phyloP scores from a whole-genome alignment of 2,329 filamentous ascomycete species.

The Sclerotinia sclerotiorum region DNA sequence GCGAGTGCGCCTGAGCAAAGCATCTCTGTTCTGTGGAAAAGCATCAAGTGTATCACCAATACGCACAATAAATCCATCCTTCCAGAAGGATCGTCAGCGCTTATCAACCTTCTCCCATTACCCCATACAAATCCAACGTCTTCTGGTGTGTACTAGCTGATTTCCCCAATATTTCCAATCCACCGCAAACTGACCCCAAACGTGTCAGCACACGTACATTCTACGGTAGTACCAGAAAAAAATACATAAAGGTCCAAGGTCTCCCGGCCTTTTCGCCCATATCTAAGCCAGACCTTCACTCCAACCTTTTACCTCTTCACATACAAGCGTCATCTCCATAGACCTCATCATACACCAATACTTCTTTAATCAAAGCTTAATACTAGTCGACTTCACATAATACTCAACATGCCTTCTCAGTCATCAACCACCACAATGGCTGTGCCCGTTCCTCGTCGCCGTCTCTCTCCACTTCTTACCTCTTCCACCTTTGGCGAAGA shows the following conservation, averaged over 20 bases:
- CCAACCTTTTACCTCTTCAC: constrained; percentile 9
- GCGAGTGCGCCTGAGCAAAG: constrained; percentile 15
- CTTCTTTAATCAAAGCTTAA: background rate
- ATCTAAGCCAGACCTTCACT: constrained; percentile 5
- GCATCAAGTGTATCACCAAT: constrained; percentile 21
- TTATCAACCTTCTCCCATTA: constrained; percentile 14
- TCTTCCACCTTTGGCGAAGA: constrained; percentile 35
- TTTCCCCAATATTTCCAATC: constrained; percentile 15
- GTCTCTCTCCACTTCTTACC: constrained; percentile 47
- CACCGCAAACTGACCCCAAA: constrained; percentile 12
- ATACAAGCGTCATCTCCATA: constrained; percentile 9
- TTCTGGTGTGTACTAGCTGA: constrained; percentile 18
- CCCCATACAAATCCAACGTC: constrained; percentile 14
- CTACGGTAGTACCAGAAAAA: constrained; percentile 15
- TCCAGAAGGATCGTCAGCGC: constrained; percentile 24
- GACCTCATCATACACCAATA: constrained; percentile 21
- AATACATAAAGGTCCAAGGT: constrained; percentile 22
- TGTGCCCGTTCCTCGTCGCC: constrained; percentile 47
- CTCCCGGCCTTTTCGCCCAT: constrained; percentile 19
- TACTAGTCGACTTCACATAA: background rate
- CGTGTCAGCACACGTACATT: constrained; percentile 15
- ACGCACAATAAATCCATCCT: constrained; percentile 2
- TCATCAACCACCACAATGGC: constrained; percentile 34
- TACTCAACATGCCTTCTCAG: constrained; percentile 36
- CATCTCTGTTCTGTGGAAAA: constrained; percentile 19